These are phyloP conservation scores for Mikania micrantha DNA, from an alignment of 129 eudicot species.

Conservation along the genomic window DNA sequence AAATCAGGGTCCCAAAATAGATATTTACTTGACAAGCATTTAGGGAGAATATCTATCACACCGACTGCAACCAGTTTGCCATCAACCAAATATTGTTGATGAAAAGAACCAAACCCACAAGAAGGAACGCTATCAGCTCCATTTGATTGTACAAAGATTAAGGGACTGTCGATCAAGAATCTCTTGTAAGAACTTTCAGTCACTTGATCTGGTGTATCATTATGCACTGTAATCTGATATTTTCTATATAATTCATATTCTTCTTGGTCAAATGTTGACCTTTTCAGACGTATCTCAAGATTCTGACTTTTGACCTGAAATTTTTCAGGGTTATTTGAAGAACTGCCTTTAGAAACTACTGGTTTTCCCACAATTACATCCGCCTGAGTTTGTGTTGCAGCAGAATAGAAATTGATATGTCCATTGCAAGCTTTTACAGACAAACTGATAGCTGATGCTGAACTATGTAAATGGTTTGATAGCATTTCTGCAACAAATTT, in stretches of 20 bases:
- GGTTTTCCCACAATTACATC: conserved; percentile 11
- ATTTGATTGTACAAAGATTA: conserved; percentile 49
- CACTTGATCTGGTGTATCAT: conserved; percentile 73
- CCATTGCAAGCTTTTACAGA: conserved; percentile 81
- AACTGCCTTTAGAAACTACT: conserved; percentile 15
- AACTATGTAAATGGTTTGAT: conserved; percentile 25
- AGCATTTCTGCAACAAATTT: conserved; percentile 56
- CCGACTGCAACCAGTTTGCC: conserved; percentile 91
- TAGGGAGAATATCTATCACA: conserved; percentile 90
- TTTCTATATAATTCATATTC: conserved; percentile 75
- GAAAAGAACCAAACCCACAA: conserved; percentile 95
- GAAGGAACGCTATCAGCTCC: conserved; percentile 57
- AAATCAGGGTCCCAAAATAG: conserved; percentile 95
- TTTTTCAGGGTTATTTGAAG: conserved; percentile 20
- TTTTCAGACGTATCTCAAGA: conserved; percentile 65
- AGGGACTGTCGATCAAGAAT: conserved; percentile 81
- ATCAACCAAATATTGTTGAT: conserved; percentile 81
- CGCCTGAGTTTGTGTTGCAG: conserved; percentile 17
- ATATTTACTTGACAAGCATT: conserved; percentile 91
- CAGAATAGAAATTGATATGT: conserved; percentile 70
- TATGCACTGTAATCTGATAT: conserved; percentile 84
- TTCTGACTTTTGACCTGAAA: conserved; percentile 26
- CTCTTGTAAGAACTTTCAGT: conserved; percentile 77
- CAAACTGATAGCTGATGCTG: conserved; percentile 32
- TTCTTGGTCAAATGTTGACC: conserved; percentile 74